Base-by-base conservation (phyloP, 495 filamentous ascomycete genomes). In the Aspergillus cavernicola region DNA sequence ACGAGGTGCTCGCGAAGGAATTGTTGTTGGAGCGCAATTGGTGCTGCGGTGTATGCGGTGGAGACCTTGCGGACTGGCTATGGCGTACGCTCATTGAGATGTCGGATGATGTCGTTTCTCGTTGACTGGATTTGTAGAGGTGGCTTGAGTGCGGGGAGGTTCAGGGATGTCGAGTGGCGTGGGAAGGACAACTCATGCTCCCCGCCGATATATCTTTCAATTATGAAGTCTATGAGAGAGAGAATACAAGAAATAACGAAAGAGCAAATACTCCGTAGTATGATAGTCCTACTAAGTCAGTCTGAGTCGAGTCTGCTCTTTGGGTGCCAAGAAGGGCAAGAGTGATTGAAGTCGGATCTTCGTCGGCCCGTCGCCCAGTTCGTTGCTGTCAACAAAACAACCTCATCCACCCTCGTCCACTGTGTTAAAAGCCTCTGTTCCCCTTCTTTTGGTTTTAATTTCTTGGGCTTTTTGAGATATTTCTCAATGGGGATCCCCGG, bases 1-100 rank as follows among this genome's bases (percentile, higher is more conserved):
- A 86, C 0, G 89, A 89, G 8, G 85, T 89, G 46, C 82, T 76
- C 26, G 86, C 82, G 28, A 73, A 77, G 11, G 73, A 75, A 9
- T 62, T 69, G 47, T 71, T 68, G 31, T 64, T 65, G 29, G 71
- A 74, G 16, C 71, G 71, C 22, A 62, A 44, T 36, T 66, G 62
- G 33, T 70, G 65, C 51, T 70, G 63, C 36, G 72, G 66, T 13
- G 74, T 74, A 44, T 69, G 63, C 40, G 71, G 66, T 16, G 69
- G 65, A 24, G 61, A 58, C 15, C 58, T 57, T 31, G 63, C 59
- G 32, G 67, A 51, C 26, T 69, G 68, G 32, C 55, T 66, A 33
- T 72, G 56, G n/a, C 70, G 69, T 31, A 69, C 37, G 54, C 55
- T 66, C 26, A 55, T 55, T 54, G 55, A 49, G 59, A 39, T 29